Evolutionary conservation across 2,329 filamentous ascomycete genomes (phyloP).

Genomic region (Pseudocercospora musae): DNA sequence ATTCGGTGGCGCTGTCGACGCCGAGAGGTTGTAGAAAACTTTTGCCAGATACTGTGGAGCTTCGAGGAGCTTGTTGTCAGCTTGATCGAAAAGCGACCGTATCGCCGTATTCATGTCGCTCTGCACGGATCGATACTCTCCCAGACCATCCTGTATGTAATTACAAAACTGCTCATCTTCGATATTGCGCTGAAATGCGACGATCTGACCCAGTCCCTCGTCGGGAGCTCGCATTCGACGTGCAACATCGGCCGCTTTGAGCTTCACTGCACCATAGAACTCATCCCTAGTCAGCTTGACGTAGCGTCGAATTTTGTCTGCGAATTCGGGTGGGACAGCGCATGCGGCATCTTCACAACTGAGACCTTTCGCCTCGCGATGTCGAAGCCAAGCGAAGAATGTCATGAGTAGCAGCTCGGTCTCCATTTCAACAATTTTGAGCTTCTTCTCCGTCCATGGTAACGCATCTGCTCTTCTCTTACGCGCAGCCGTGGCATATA

Average conservation of each 20-base stretch:
- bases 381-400: constrained; percentile 32
- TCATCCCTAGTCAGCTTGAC: neutral
- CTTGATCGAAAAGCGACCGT: constrained; percentile 27
- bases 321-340: constrained; percentile 27
- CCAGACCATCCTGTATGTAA: constrained; percentile 40
- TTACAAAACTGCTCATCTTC: constrained; percentile 20
- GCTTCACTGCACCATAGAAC: neutral
- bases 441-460: constrained; percentile 43
- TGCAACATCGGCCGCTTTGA: constrained; percentile 10
- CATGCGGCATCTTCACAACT: constrained; percentile 17
- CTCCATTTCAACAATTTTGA: constrained; percentile 41
- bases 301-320: constrained; percentile 10
- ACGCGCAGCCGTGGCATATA: constrained; percentile 40
- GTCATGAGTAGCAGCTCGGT: constrained; percentile 41
- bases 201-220: neutral
- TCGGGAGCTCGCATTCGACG: neutral
- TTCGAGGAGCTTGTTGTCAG: constrained; percentile 1
- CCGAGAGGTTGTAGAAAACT: constrained; percentile 63
- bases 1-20: constrained; percentile 58
- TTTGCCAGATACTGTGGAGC: constrained; percentile 33
- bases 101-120: constrained; percentile 27
- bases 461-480: constrained; percentile 33
- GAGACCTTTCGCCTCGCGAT: constrained; percentile 2
- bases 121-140: constrained; percentile 32
- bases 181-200: constrained; percentile 3